phyloP scores from a whole-genome alignment of 805 yeast genomes.

The Metschnikowia drakensbergensis region DNA sequence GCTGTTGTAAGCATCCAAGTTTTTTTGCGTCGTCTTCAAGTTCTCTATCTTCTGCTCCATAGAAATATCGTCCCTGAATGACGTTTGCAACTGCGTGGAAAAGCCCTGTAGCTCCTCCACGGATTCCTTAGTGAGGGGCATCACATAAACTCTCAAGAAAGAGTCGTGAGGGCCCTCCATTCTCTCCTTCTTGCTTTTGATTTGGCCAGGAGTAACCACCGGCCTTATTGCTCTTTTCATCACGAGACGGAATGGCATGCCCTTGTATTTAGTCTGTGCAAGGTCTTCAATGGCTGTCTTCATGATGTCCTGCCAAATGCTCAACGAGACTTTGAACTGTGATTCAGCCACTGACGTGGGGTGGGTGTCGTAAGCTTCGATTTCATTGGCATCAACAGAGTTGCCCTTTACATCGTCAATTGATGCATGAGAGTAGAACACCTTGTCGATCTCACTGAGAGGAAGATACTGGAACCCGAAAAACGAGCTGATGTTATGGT shows the following conservation, averaged over 20 bases:
- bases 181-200: background rate
- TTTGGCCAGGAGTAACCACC: background rate
- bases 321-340: slow-evolving; percentile 19
- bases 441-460: slow-evolving; percentile 60
- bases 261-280: slow-evolving; percentile 12
- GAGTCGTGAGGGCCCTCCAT: slow-evolving; percentile 9
- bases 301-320: slow-evolving; percentile 28
- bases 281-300: slow-evolving; percentile 28
- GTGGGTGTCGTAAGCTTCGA: slow-evolving; percentile 10
- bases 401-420: slow-evolving; percentile 2
- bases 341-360: slow-evolving; percentile 16
- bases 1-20: slow-evolving; percentile 25
- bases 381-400: slow-evolving; percentile 11
- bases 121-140: slow-evolving; percentile 24
- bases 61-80: slow-evolving; percentile 27
- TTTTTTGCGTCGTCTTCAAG: slow-evolving; percentile 23
- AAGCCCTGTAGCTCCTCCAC: slow-evolving; percentile 24
- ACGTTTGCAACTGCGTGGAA: slow-evolving; percentile 26
- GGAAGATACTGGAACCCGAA: slow-evolving; percentile 92
- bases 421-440: slow-evolving; percentile 25
- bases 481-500: slow-evolving; percentile 73
- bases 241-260: slow-evolving; percentile 28
- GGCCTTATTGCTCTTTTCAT: slow-evolving; percentile 14
- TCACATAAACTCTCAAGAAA: slow-evolving; percentile 26
- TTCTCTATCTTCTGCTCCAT: slow-evolving; percentile 22